Conservation (phyloP, 139 green algal genomes). For the Picochlorum sp. region DNA sequence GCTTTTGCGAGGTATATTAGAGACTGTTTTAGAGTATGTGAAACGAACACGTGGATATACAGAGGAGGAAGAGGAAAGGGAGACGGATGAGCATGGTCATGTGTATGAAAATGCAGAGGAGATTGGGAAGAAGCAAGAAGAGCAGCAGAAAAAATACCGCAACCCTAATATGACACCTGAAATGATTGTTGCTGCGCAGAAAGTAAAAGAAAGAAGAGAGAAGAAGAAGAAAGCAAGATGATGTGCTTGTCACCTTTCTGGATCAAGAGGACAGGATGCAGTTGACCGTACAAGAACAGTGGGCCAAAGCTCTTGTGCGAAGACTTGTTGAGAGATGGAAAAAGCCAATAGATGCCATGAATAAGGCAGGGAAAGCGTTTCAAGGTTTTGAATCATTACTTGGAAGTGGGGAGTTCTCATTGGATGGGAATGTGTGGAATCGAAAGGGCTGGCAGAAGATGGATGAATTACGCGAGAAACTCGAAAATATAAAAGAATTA, state of each 20-base stretch:
- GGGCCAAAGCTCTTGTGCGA: slow-evolving; percentile 41
- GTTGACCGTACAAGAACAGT: slow-evolving; percentile 2
- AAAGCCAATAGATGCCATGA: slow-evolving; percentile 52
- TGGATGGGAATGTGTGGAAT: slow-evolving; percentile 57
- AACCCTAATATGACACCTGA: slow-evolving; percentile 17
- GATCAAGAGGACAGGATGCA: slow-evolving; percentile 14
- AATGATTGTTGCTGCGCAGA: slow-evolving; percentile 2
- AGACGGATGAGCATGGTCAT: slow-evolving; percentile 48
- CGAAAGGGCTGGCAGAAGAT: slow-evolving; percentile 66
- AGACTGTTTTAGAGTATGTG: slow-evolving; percentile 54
- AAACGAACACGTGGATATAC: slow-evolving; percentile 44
- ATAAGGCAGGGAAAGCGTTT: slow-evolving; percentile 61
- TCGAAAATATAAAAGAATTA: slow-evolving; percentile 79
- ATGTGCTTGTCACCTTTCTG: background rate
- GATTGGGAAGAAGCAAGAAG: slow-evolving; percentile 34
- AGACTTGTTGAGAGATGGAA: slow-evolving; percentile 44
- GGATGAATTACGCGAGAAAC: slow-evolving; percentile 59
- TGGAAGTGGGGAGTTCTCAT: slow-evolving; percentile 58
- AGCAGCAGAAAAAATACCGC: slow-evolving; percentile 18
- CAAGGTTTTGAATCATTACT: slow-evolving; percentile 75
- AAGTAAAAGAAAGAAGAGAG: slow-evolving; percentile 1
- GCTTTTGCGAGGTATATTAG: slow-evolving; percentile 56
- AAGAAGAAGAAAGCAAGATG: slow-evolving; percentile 24
- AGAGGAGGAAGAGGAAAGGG: slow-evolving; percentile 33
- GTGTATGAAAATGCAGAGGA: slow-evolving; percentile 51